phyloP scores from a whole-genome alignment of 2,329 filamentous ascomycete genomes.

The Colletotrichum sp. region DNA sequence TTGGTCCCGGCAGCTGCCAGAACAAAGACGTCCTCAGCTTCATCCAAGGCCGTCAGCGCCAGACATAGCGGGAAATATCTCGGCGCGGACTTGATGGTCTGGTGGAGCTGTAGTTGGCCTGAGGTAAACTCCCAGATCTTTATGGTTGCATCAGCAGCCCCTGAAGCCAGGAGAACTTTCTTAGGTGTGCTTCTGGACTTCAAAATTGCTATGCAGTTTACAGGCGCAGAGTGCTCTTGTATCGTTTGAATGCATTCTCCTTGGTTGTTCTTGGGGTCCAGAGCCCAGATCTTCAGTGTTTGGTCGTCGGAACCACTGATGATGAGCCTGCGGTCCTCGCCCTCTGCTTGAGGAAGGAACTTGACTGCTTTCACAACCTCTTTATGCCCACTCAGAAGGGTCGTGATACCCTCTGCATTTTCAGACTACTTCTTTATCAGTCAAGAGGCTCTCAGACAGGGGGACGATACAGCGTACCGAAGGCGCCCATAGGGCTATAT shows the following conservation, averaged over 20 bases:
- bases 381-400: conserved; percentile 76
- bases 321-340: conserved; percentile 60
- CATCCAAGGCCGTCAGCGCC: conserved; percentile 68
- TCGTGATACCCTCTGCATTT: conserved; percentile 59
- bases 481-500: conserved; percentile 88
- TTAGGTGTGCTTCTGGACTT: conserved; percentile 29
- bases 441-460: not conserved
- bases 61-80: conserved; percentile 84
- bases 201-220: conserved; percentile 70
- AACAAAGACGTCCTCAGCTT: conserved; percentile 58
- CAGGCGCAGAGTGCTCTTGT: conserved; percentile 72
- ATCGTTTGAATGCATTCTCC: conserved; percentile 58
- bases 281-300: conserved; percentile 74
- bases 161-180: conserved; percentile 70
- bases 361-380: conserved; percentile 83
- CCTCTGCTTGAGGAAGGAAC: conserved; percentile 65
- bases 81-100: conserved; percentile 75
- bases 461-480: conserved; percentile 3
- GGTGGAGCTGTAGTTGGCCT: conserved; percentile 58
- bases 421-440: conserved; percentile 11
- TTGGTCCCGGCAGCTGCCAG: conserved; percentile 88
- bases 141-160: conserved; percentile 78
- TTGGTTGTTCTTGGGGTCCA: conserved; percentile 28
- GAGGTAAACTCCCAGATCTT: conserved; percentile 71
- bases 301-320: conserved; percentile 85